These are phyloP conservation scores for Tylopilus orsonianus DNA, from an alignment of 1,284 basidiomycete species.

Conservation along the genomic window DNA sequence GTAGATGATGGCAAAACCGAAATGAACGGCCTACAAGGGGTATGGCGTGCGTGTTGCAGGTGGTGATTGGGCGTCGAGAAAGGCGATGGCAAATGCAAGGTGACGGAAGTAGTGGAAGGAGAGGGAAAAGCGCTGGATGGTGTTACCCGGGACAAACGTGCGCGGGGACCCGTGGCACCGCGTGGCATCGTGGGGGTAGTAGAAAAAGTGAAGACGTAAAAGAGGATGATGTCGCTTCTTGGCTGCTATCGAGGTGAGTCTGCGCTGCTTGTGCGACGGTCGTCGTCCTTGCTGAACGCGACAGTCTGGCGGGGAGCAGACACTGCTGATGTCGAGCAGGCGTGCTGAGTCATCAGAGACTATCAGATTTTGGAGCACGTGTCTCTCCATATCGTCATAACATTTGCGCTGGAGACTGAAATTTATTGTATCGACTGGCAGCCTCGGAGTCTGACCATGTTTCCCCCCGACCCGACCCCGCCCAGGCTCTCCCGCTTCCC, in stretches of 20 bases:
- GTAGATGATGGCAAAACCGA: slow-evolving; percentile 10
- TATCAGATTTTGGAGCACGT: slow-evolving; percentile 28
- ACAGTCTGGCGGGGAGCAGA: slow-evolving; percentile 4
- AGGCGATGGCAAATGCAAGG: slow-evolving; percentile 11
- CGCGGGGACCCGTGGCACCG: slow-evolving; percentile 37
- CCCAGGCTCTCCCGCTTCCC: neutral
- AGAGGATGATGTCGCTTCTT: slow-evolving; percentile 10
- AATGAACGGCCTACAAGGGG: slow-evolving; percentile 18
- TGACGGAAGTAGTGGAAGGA: slow-evolving; percentile 9
- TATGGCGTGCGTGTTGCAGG: slow-evolving; percentile 21
- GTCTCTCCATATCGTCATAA: slow-evolving; percentile 31
- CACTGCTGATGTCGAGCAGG: neutral
- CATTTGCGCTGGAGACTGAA: slow-evolving; percentile 6
- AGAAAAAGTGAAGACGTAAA: slow-evolving; percentile 29
- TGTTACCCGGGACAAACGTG: slow-evolving; percentile 31
- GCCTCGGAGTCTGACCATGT: neutral
- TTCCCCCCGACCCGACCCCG: neutral
- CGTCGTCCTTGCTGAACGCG: slow-evolving; percentile 15
- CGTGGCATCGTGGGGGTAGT: slow-evolving; percentile 18
- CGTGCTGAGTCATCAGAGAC: slow-evolving; percentile 30
- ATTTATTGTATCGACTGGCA: slow-evolving; percentile 10
- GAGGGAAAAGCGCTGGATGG: neutral
- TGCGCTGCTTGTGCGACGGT: neutral
- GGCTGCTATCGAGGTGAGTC: slow-evolving; percentile 23
- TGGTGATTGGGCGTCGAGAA: slow-evolving; percentile 25